phyloP scores from a whole-genome alignment of 2,329 filamentous ascomycete genomes.

The Aureobasidium uvarum region DNA sequence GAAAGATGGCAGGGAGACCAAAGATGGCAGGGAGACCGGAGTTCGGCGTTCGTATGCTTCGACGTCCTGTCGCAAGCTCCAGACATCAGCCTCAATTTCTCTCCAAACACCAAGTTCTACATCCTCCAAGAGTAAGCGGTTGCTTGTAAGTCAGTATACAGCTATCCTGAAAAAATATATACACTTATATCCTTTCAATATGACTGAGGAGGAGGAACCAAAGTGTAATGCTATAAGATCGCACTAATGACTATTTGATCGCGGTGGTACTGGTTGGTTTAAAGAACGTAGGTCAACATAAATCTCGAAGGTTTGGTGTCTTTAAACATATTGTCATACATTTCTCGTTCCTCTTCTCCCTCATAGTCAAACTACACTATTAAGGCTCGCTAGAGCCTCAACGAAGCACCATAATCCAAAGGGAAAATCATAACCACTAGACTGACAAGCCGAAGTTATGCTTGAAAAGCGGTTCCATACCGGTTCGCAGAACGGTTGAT shows the following conservation, averaged over 20 bases:
- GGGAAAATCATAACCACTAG: neutral
- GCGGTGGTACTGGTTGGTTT: neutral
- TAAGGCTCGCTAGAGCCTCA: neutral
- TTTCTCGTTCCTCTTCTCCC: neutral
- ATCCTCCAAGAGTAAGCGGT: no score
- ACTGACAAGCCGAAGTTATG: neutral
- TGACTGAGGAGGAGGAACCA: neutral
- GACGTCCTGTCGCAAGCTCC: neutral
- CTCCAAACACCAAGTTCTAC: neutral
- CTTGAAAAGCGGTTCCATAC: neutral
- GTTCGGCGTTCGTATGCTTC: neutral
- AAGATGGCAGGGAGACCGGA: no score
- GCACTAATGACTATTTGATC: no score
- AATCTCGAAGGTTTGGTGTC: neutral
- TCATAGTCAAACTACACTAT: no score
- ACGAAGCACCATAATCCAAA: neutral
- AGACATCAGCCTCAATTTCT: neutral
- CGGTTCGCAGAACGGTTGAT: neutral
- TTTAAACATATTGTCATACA: neutral
- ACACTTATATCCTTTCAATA: neutral
- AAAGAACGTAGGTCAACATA: neutral
- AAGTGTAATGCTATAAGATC: no score
- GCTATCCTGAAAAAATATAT: neutral
- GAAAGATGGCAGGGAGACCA: neutral
- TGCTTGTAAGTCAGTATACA: neutral